Conservation (phyloP, 805 yeast genomes). For the Kuraishia hungarica region DNA sequence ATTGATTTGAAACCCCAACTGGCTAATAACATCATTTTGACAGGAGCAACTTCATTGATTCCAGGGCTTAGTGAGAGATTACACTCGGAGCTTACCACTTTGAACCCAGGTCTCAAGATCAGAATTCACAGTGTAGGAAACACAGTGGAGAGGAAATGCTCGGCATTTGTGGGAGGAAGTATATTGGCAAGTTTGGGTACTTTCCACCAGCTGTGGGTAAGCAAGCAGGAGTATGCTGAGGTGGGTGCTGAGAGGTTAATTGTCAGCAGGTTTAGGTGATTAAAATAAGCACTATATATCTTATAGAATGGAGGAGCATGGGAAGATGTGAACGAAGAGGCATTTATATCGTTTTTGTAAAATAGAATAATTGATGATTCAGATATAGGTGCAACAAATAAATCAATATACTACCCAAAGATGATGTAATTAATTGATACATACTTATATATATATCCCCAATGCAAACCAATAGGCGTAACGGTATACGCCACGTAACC, state of each 20-base stretch:
- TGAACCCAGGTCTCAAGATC: constrained; percentile 79
- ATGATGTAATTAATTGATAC: neutral
- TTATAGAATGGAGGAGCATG: neutral
- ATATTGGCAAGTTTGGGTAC: constrained; percentile 84
- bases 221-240: constrained; percentile 79
- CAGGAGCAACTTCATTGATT: constrained; percentile 75
- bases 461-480: neutral
- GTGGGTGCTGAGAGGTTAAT: constrained; percentile 78
- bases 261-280: constrained; percentile 71
- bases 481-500: neutral
- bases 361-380: neutral
- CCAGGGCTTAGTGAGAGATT: constrained; percentile 79
- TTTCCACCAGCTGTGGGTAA: constrained; percentile 93
- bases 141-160: constrained; percentile 65
- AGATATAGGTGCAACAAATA: neutral
- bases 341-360: neutral
- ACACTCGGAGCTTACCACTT: constrained; percentile 55
- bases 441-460: neutral
- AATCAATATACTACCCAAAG: neutral
- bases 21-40: constrained; percentile 81
- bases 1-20: constrained; percentile 77
- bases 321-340: neutral
- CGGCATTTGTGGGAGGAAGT: constrained; percentile 90
- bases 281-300: neutral
- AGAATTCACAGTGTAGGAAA: constrained; percentile 79